Evolutionary conservation across 768 basidiomycete genomes (phyloP).

Genomic region (Pulveroboletus sp.): DNA sequence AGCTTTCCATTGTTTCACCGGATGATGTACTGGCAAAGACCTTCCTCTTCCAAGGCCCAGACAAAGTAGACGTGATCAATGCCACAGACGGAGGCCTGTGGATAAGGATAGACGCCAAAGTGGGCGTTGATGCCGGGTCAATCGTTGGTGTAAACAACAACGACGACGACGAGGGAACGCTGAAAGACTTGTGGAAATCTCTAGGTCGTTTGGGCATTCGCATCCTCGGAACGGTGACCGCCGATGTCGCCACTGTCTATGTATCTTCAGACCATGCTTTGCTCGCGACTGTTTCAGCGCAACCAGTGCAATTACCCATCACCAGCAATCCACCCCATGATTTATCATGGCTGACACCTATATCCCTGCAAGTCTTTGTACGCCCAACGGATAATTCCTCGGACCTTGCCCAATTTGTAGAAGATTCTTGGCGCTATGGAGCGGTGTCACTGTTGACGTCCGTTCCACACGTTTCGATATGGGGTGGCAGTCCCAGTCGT

Average conservation of each 20-base stretch:
- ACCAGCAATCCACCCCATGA: slow-evolving; percentile 34
- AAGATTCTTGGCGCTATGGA: slow-evolving; percentile 58
- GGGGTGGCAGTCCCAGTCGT: slow-evolving; percentile 46
- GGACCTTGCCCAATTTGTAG: slow-evolving; percentile 47
- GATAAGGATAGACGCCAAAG: slow-evolving; percentile 52
- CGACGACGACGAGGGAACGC: slow-evolving; percentile 40
- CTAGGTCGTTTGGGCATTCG: slow-evolving; percentile 68
- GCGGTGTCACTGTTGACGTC: slow-evolving; percentile 42
- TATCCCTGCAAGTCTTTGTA: slow-evolving; percentile 51
- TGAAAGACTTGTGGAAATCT: slow-evolving; percentile 57
- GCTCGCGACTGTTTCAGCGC: slow-evolving; percentile 47
- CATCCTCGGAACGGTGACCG: slow-evolving; percentile 52
- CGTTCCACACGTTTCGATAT: slow-evolving; percentile 43
- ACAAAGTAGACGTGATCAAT: slow-evolving; percentile 59
- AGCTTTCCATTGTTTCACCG: slow-evolving; percentile 49
- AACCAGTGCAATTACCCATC: slow-evolving; percentile 58
- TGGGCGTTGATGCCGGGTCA: slow-evolving; percentile 69
- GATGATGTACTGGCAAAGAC: slow-evolving; percentile 57
- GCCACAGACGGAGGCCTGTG: slow-evolving; percentile 61
- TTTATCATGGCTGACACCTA: slow-evolving; percentile 53
- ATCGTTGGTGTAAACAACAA: slow-evolving; percentile 55
- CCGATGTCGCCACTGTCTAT: slow-evolving; percentile 50
- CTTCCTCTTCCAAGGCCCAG: slow-evolving; percentile 58
- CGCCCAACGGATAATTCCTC: slow-evolving; percentile 52
- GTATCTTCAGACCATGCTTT: slow-evolving; percentile 41